Evolutionary conservation across 176 grass and related monocot genomes (phyloP), one percentile per base, ranked within the genome.

Genomic region (Neostapfia colusana): DNA sequence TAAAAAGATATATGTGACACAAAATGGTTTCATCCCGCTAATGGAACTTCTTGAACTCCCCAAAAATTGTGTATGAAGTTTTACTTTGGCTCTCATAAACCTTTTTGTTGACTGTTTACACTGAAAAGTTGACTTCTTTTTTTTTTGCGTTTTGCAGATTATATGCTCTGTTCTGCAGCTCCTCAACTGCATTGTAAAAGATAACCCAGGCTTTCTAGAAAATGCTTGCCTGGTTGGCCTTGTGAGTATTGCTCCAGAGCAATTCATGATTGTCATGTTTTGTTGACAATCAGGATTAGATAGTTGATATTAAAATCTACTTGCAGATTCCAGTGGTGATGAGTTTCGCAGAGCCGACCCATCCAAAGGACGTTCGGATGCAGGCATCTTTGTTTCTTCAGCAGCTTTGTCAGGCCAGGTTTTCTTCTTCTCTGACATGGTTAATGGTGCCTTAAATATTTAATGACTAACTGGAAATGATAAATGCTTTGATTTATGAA

Each of bases 151-250:
- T 71, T 44, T 69, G 70, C 87, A 99, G 95, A 90, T 99, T 79
- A 84, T 91, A 81, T 88, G 82, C 27, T 85, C 83, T 27, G 89
- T 92, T 81, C 81, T 99, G 41, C 87, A 95, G 82, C 88, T 99
- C 55, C 90, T 99, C 84, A 99, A 99, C 88, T 80, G 80, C 82
- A 88, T 92, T 66, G 87, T 99, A 65, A 92, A 92, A 79, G 95
- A 99, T 69, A 95, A 90, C 74, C 43, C 70, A 9, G 36, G 63
- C 67, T 99, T 95, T 56, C 91, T 92, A 78, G 89, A 99, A 90
- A 95, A 99, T 87, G 92, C 95, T 38, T 99, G 95, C 84, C 95
- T 99, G 76, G 87, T 99, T 87, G 95, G 95, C 87, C 83, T 99
- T 67, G 95, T 99, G 78, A 94, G 87, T 27, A 63, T 51, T 72